Base-by-base conservation (phyloP, 495 filamentous ascomycete species). In the Hapsidospora chrysogenum region DNA sequence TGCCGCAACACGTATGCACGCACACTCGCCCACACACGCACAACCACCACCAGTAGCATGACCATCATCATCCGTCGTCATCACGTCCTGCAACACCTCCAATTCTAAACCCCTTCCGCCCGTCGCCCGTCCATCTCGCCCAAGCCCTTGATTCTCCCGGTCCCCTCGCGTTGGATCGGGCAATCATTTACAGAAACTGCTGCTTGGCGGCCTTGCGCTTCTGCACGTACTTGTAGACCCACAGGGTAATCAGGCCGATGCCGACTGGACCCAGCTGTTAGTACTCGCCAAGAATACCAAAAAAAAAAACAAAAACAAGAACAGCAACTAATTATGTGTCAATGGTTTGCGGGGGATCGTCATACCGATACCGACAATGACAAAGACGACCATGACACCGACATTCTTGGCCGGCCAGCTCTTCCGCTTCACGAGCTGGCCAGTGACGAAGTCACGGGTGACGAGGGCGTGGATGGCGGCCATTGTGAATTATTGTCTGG, bases 321-420 rank as follows among this genome's bases (percentile, higher is more conserved):
- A n/a, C n/a, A n/a, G 23, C 1, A 33, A n/a, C 7, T 33, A 5
- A 1, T 22, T 1, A 17, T 21, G 8, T 7, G 9, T 3, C 9
- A 21, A 4, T 31, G 3, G 14, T 22, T 20, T 6, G 17, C 1
- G 17, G 7, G n/a, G 31, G n/a, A n/a, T 17, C 8, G 8, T 9
- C 33, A 25, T 36, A 36, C 33, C 33, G 33, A 68, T 41, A 46
- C 60, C 66, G 41, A 73, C 58, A 40, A 74, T 66, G 47, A 58
- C 66, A 58, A 74, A 72, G 31, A 73, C 70, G 44, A 70, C 56
- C 29, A 72, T 58, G 43, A 72, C 67, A 51, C 68, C 70, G 15
- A 59, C 49, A 50, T 74, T 63, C 31, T 54, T 41, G 19, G 40
- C 22, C 25, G 66, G 51, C 53, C 58, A 76, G 57, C 65, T 70